Conservation (phyloP, 2,329 filamentous ascomycete genomes). For the Paracamarosporium sp. region DNA sequence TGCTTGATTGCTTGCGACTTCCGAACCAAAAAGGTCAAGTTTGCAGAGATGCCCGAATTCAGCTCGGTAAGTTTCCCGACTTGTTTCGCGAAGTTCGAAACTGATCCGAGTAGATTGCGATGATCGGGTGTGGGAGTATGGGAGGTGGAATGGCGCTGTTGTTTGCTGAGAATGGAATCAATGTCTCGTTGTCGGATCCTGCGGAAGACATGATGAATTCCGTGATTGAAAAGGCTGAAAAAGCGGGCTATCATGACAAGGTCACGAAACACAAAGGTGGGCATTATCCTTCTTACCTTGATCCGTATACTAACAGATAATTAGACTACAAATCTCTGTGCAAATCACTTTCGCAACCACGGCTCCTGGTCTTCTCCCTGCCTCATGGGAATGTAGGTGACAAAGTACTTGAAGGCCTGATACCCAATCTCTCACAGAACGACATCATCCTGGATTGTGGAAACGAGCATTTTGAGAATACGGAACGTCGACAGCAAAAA, state of each 20-base stretch:
- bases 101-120: slow-evolving; percentile 55
- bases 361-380: slow-evolving; percentile 60
- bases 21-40: slow-evolving; percentile 7
- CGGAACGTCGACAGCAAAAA: slow-evolving; percentile 67
- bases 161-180: slow-evolving; percentile 63
- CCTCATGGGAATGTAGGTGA: slow-evolving; percentile 59
- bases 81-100: not conserved
- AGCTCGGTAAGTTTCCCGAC: slow-evolving; percentile 24
- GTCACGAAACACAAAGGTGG: slow-evolving; percentile 48
- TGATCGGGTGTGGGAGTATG: slow-evolving; percentile 67
- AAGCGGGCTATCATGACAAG: slow-evolving; percentile 47
- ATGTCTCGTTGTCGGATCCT: slow-evolving; percentile 64
- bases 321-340: slow-evolving; percentile 59
- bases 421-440: slow-evolving; percentile 60
- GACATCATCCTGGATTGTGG: slow-evolving; percentile 74
- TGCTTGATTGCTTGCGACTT: slow-evolving; percentile 30
- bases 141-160: slow-evolving; percentile 66
- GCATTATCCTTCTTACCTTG: not conserved
- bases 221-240: slow-evolving; percentile 50
- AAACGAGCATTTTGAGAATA: slow-evolving; percentile 72
- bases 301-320: slow-evolving; percentile 25
- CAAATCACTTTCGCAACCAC: slow-evolving; percentile 55
- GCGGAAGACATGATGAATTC: slow-evolving; percentile 57
- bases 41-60: slow-evolving; percentile 26
- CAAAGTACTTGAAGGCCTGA: slow-evolving; percentile 54